Evolutionary conservation across 2,329 filamentous ascomycete genomes (phyloP).

Genomic region (Trichophyton verrucosum): DNA sequence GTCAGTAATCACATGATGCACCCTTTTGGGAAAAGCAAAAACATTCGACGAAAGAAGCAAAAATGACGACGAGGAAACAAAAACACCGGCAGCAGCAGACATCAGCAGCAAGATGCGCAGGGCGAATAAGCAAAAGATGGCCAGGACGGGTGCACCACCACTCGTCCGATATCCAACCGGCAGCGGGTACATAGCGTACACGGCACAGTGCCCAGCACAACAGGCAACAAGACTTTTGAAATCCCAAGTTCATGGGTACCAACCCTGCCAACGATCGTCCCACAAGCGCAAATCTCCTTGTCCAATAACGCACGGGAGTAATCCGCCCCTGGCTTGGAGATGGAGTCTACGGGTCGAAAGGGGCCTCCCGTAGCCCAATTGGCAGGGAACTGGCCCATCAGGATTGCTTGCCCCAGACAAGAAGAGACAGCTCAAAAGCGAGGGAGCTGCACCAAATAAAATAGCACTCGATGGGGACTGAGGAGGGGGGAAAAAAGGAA

Average conservation of each 20-base stretch:
- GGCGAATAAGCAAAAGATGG: neutral
- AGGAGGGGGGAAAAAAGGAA: neutral
- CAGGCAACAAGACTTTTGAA: constrained; percentile 1
- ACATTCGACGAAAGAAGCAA: neutral
- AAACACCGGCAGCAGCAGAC: neutral
- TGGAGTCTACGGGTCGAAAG: constrained; percentile 1
- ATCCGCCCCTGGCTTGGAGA: neutral
- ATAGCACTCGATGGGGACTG: neutral
- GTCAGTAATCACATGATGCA: neutral
- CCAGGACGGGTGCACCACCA: neutral
- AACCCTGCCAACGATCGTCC: constrained; percentile 1
- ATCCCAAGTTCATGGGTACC: constrained; percentile 2
- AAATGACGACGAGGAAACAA: neutral
- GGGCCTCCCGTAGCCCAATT: constrained; percentile 3
- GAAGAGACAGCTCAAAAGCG: neutral
- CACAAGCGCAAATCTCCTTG: constrained; percentile 3
- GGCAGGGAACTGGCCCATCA: neutral
- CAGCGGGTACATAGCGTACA: constrained; percentile 1
- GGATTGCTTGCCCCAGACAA: neutral
- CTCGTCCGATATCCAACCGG: neutral
- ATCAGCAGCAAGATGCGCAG: neutral
- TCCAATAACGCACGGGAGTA: constrained; percentile 1
- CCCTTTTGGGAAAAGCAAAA: neutral
- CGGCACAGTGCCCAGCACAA: neutral
- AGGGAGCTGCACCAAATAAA: neutral